phyloP scores from a whole-genome alignment of 345 rosid species.

The Eucalyptus grandis region DNA sequence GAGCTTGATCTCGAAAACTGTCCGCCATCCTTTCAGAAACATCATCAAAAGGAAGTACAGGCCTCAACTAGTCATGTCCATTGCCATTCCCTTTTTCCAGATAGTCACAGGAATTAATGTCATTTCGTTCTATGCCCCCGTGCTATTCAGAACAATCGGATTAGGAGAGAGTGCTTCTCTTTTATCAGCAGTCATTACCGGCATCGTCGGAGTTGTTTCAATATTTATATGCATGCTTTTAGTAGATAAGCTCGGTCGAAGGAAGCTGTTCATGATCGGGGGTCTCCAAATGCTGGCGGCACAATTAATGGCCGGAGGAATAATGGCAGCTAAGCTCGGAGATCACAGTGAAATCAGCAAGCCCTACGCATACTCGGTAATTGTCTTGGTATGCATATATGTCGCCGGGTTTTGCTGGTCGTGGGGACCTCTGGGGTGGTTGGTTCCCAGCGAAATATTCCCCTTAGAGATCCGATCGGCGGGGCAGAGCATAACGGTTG shows the following conservation, averaged over 20 bases:
- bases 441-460: constrained; percentile 35
- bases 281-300: constrained; percentile 53
- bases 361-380: constrained; percentile 13
- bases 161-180: constrained; percentile 53
- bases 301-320: constrained; percentile 28
- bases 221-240: constrained; percentile 35
- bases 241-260: constrained; percentile 54
- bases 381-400: constrained; percentile 15
- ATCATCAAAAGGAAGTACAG: constrained; percentile 11
- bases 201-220: constrained; percentile 18
- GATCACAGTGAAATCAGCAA: constrained; percentile 35
- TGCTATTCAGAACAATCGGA: constrained; percentile 54
- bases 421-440: constrained; percentile 42
- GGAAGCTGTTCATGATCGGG: constrained; percentile 27
- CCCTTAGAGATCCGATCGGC: constrained; percentile 26
- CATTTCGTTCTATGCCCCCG: constrained; percentile 58
- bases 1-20: constrained; percentile 8
- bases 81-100: constrained; percentile 56
- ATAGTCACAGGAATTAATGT: constrained; percentile 69
- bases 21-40: constrained; percentile 7
- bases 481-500: constrained; percentile 26
- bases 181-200: constrained; percentile 26
- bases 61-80: constrained; percentile 42
- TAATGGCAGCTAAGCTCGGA: constrained; percentile 24
- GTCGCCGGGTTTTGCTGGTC: constrained; percentile 30